Percentiles rank a stretch among this genome's conserved stretches.
Conservation (phyloP, 345 rosid genomes). For the Odontarrhena argentea region DNA sequence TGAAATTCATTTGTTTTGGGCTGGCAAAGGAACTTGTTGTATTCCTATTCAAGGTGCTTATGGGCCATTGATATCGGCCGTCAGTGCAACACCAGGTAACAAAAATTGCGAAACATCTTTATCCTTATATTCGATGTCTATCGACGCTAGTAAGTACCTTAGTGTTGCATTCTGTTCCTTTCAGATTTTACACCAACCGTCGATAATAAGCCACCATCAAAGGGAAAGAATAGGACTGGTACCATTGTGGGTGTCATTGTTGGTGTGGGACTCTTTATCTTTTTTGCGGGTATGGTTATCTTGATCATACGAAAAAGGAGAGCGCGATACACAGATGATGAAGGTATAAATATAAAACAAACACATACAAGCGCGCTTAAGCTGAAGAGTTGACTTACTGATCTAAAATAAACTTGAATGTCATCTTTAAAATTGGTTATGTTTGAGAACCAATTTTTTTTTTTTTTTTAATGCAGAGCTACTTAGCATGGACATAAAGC, state of each 20-base stretch:
- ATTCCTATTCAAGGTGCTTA: slow-evolving; percentile 38
- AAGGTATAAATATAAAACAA: slow-evolving; percentile 43
- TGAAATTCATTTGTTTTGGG: slow-evolving; percentile 41
- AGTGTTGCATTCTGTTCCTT: not conserved
- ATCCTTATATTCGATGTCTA: not conserved
- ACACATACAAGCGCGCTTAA: not conserved
- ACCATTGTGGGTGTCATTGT: slow-evolving; percentile 37
- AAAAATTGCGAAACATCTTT: not conserved
- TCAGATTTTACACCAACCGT: slow-evolving; percentile 66
- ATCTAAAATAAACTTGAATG: not conserved
- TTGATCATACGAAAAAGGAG: slow-evolving; percentile 44
- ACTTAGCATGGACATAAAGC: slow-evolving; percentile 49
- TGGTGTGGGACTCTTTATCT: slow-evolving; percentile 28
- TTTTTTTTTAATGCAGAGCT: slow-evolving; percentile 43
- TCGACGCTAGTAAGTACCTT: not conserved
- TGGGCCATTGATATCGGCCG: slow-evolving; percentile 48
- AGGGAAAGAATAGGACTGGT: slow-evolving; percentile 24
- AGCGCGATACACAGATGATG: slow-evolving; percentile 42
- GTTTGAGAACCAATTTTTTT: not conserved
- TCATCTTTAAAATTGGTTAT: not conserved
- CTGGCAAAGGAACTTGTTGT: slow-evolving; percentile 45
- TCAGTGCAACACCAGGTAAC: slow-evolving; percentile 61
- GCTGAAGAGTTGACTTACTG: not conserved
- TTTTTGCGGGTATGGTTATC: slow-evolving; percentile 34
- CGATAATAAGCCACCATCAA: slow-evolving; percentile 46